Conservation (phyloP, 1,284 basidiomycete species). For the Ceratobasidium sp. region DNA sequence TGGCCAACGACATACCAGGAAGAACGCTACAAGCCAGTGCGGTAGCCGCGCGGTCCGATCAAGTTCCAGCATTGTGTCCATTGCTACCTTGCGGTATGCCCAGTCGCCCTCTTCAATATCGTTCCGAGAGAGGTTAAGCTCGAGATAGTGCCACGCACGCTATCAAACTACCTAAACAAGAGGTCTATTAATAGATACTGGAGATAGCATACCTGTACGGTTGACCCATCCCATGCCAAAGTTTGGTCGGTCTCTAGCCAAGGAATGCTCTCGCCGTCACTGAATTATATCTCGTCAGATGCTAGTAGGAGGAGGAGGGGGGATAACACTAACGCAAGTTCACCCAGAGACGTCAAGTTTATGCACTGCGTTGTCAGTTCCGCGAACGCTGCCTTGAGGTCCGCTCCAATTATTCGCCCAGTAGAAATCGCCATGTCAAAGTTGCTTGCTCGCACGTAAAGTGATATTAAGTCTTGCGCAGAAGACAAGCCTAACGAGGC, state of each 20-base stretch:
- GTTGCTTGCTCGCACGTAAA: constrained; percentile 82
- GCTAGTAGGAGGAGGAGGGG: background rate
- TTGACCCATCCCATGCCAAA: constrained; percentile 43
- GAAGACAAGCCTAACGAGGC: constrained; percentile 66
- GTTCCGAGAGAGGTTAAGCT: constrained; percentile 80
- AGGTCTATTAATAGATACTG: constrained; percentile 49
- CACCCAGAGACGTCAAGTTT: constrained; percentile 70
- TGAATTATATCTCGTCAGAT: background rate
- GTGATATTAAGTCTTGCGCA: constrained; percentile 80
- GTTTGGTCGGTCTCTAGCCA: constrained; percentile 48
- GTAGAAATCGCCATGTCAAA: constrained; percentile 85
- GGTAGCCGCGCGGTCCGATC: constrained; percentile 77
- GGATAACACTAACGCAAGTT: constrained; percentile 47
- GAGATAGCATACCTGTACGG: constrained; percentile 70
- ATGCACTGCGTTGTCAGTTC: constrained; percentile 85
- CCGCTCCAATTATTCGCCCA: constrained; percentile 81
- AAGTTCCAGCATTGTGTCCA: constrained; percentile 80
- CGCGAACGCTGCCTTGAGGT: constrained; percentile 89
- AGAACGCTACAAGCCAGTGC: constrained; percentile 81
- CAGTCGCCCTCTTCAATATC: constrained; percentile 80
- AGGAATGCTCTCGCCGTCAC: constrained; percentile 45
- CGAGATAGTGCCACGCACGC: constrained; percentile 90
- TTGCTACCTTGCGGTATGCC: constrained; percentile 78
- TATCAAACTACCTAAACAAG: constrained; percentile 61
- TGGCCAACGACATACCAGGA: constrained; percentile 68